These are phyloP conservation scores for Mortierella sp. DNA, from an alignment of 371 early-diverging fungal species.

Conservation along the genomic window DNA sequence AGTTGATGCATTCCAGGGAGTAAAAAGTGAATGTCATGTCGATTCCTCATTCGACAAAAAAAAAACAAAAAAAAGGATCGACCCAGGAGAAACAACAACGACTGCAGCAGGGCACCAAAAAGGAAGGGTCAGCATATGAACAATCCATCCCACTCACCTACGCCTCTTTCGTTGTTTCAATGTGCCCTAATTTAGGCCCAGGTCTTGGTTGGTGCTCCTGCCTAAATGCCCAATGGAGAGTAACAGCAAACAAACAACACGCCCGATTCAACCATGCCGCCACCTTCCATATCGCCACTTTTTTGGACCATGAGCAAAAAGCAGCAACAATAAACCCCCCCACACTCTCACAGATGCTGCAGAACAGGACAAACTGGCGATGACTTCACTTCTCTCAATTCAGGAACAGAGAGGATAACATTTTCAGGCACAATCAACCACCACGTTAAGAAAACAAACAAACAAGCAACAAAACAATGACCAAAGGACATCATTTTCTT, in stretches of 20 bases:
- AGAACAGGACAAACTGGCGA: background rate
- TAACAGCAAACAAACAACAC: background rate
- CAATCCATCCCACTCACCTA: background rate
- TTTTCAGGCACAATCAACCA: background rate
- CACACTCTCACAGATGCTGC: too few species aligned
- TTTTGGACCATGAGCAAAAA: background rate
- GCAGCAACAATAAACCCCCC: background rate
- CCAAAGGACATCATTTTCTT: background rate
- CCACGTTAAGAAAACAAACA: background rate
- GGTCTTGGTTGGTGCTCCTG: conserved; percentile 14
- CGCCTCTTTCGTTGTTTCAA: background rate
- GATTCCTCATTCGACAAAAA: background rate
- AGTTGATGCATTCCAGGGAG: conserved; percentile 7
- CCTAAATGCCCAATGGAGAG: background rate
- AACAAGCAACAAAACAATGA: background rate
- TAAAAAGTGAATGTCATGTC: background rate
- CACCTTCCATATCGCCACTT: too few species aligned
- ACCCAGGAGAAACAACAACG: too few species aligned
- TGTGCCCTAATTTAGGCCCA: conserved; percentile 3
- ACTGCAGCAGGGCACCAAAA: background rate
- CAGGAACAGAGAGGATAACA: too few species aligned
- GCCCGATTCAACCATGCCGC: too few species aligned
- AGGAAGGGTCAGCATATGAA: background rate
- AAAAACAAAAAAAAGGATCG: too few species aligned
- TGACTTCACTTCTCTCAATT: background rate